phyloP scores from a whole-genome alignment of 345 rosid genomes.

The Clarkia xantiana region DNA sequence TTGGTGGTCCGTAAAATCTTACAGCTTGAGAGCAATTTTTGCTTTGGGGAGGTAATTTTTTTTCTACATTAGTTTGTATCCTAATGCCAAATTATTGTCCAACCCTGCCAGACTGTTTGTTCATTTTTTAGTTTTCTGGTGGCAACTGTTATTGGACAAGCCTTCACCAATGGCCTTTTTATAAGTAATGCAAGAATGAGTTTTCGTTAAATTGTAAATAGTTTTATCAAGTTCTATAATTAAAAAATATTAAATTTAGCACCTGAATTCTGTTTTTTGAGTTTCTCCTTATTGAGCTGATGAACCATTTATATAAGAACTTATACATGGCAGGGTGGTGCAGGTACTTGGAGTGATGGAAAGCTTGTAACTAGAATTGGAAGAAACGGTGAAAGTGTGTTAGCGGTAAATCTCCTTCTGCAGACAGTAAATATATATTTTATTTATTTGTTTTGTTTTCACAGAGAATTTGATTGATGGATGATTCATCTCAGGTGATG shows the following conservation, averaged over 20 bases:
- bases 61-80: not conserved
- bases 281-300: not conserved
- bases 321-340: constrained; percentile 97
- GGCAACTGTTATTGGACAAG: too few species aligned
- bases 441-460: not conserved
- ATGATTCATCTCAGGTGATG: constrained; percentile 43
- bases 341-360: constrained; percentile 99
- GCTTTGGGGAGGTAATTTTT: constrained; percentile 88
- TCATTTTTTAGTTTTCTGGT: too few species aligned
- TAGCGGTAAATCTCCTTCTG: constrained; percentile 38
- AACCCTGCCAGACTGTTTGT: too few species aligned
- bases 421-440: not conserved
- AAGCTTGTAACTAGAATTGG: constrained; percentile 96
- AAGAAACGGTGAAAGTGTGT: constrained; percentile 72
- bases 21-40: constrained; percentile 85
- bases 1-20: constrained; percentile 59
- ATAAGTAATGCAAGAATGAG: too few species aligned
- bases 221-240: too few species aligned
- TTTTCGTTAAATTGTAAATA: too few species aligned
- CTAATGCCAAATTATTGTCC: too few species aligned
- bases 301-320: constrained; percentile 30
- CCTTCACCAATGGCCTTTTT: too few species aligned
- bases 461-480: not conserved
- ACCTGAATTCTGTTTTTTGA: not conserved
- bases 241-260: too few species aligned